Conservation (phyloP, 495 filamentous ascomycete species). For the Neurospora sp. region DNA sequence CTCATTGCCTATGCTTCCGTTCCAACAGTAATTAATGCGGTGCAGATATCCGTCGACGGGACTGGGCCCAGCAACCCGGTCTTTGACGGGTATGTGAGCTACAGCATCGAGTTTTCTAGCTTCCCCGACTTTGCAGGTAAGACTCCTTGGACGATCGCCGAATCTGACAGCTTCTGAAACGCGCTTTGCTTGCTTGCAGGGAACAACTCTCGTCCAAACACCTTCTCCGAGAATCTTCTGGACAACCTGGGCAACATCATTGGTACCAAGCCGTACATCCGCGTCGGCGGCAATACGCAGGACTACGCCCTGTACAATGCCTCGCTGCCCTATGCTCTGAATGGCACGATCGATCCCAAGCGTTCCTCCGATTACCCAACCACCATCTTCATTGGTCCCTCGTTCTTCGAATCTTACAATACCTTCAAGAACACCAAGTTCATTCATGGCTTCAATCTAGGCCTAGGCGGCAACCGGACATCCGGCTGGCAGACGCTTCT, state of each 20-base stretch:
- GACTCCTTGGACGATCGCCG: conserved; percentile 16
- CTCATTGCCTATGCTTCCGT: conserved; percentile 4
- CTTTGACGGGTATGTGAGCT: conserved; percentile 46
- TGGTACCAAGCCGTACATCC: conserved; percentile 46
- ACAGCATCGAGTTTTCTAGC: conserved; percentile 50
- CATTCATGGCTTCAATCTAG: conserved; percentile 55
- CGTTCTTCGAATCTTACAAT: conserved; percentile 56
- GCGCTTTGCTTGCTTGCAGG: conserved; percentile 16
- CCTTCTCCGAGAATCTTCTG: conserved; percentile 47
- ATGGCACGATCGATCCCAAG: conserved; percentile 41
- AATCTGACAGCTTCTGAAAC: background rate
- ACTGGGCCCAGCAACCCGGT: conserved; percentile 23
- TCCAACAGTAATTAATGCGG: conserved; percentile 8
- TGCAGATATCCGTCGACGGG: background rate
- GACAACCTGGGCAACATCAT: conserved; percentile 37
- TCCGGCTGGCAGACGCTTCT: conserved; percentile 41
- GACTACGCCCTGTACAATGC: conserved; percentile 54
- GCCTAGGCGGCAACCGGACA: conserved; percentile 44
- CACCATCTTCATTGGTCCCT: conserved; percentile 49
- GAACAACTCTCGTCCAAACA: conserved; percentile 42
- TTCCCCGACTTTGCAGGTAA: conserved; percentile 54
- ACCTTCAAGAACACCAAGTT: conserved; percentile 49
- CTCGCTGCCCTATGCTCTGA: conserved; percentile 39
- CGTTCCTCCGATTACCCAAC: conserved; percentile 51
- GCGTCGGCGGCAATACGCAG: conserved; percentile 53